phyloP scores from a whole-genome alignment of 140 eudicot genomes.

The Senecio squalidus region DNA sequence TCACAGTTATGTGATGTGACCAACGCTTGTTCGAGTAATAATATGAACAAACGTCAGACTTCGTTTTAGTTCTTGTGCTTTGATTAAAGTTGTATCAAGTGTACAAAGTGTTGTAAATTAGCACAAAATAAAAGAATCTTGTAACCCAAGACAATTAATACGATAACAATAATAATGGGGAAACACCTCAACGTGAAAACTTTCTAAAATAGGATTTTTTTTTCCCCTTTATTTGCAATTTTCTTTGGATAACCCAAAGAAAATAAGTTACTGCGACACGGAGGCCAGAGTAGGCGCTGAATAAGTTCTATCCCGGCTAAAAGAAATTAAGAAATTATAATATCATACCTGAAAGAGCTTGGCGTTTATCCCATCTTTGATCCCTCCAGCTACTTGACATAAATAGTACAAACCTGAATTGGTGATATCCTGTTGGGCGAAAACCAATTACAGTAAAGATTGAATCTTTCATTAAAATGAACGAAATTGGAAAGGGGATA shows the following conservation, averaged over 20 bases:
- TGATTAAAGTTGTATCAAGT: not conserved
- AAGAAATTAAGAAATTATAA: not conserved
- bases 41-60: not conserved
- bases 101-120: not conserved
- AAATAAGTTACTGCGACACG: too few species aligned
- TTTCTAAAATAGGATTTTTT: not conserved
- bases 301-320: too few species aligned
- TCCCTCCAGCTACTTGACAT: slow-evolving; percentile 75
- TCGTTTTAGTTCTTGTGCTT: not conserved
- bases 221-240: too few species aligned
- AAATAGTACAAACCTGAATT: slow-evolving; percentile 76
- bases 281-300: too few species aligned
- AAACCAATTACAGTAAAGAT: not conserved
- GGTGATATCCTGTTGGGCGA: slow-evolving; percentile 55
- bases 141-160: not conserved
- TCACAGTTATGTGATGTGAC: not conserved
- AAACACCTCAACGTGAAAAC: not conserved
- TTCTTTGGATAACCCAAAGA: not conserved
- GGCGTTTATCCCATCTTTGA: slow-evolving; percentile 58
- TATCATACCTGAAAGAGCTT: slow-evolving; percentile 51
- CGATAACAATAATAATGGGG: not conserved
- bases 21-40: not conserved
- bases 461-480: not conserved
- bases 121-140: not conserved
- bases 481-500: not conserved